Base-by-base conservation (phyloP, 2,329 filamentous ascomycete genomes). In the Arachnomyces sp. region DNA sequence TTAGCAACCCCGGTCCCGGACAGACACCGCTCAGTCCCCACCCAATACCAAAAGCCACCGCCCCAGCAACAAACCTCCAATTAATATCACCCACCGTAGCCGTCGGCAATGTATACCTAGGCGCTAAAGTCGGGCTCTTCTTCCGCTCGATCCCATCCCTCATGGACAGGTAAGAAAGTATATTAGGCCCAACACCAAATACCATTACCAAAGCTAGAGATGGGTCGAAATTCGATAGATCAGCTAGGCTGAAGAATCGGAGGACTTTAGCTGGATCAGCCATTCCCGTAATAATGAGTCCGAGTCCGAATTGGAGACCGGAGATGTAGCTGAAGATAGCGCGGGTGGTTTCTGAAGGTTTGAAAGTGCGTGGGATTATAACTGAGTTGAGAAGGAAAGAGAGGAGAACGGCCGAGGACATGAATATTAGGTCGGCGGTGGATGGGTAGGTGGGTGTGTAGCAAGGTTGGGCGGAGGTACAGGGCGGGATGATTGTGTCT, bases 1-100 rank as follows among this genome's bases (percentile, higher is more conserved):
- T 65, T 48, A 75, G 43, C 12, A 73, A 53, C 1, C 68, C 71
- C 7, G 73, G 71, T 0, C 73, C 73, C 8, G 73, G 73, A 52
- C 73, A 75, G 2, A 69, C 64, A 1, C 73, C 73, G 9, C 56
- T 60, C 44, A 73, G 46, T 1, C 73, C 73, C 72, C 72, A 76
- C 0, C 66, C 70, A 17, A 73, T 38, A 1, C 73, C 73, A 52
- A 75, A 76, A 1, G 60, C 57, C 14, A 56, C 59, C 3, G 69
- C 65, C 2, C 73, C 73, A 2, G 59, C 50, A 9, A 75, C 47
- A 48, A 75, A 72, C 30, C 59, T 65, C 57, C 58, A 64, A 49
- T 74, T 67, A 9, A 71, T 67, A 46, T 73, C 70, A 13, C 59
- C 59, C 11, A 69, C 52, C 0, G 63, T 70, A 14, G 65, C 63